Conservation (phyloP, 805 yeast species). For the Ogataea dorogensis region DNA sequence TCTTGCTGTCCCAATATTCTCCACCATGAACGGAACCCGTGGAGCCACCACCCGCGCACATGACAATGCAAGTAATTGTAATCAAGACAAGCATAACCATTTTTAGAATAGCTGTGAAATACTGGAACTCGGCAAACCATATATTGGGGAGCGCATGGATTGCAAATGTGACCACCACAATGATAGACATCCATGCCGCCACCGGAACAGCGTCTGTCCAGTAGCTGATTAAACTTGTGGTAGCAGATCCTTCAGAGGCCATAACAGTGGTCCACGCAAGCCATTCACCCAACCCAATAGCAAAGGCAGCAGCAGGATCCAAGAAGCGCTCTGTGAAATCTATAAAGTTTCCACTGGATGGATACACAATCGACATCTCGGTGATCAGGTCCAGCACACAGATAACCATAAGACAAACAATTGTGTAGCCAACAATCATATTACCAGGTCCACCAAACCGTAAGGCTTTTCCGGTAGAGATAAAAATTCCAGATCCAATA, state of each 20-base stretch:
- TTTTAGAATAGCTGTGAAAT: constrained; percentile 9
- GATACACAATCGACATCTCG: constrained; percentile 13
- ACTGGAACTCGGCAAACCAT: constrained; percentile 15
- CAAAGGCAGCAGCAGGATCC: constrained; percentile 16
- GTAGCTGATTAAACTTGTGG: constrained; percentile 11
- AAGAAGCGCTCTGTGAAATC: constrained; percentile 13
- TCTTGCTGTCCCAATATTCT: constrained; percentile 10
- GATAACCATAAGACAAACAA: constrained; percentile 13
- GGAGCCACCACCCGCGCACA: constrained; percentile 14
- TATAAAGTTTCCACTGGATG: constrained; percentile 15
- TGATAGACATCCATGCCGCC: constrained; percentile 15
- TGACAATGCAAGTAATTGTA: constrained; percentile 12
- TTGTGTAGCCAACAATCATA: constrained; percentile 14
- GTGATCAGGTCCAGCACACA: constrained; percentile 14
- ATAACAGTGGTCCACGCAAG: constrained; percentile 16
- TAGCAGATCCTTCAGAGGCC: constrained; percentile 16
- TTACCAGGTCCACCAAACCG: constrained; percentile 14
- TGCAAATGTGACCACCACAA: constrained; percentile 12
- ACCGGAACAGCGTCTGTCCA: constrained; percentile 15
- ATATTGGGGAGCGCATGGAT: constrained; percentile 13
- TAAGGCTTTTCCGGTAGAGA: constrained; percentile 13
- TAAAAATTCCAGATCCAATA: constrained; percentile 14
- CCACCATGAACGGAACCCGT: constrained; percentile 15
- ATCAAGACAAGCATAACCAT: constrained; percentile 11
- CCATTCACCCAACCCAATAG: constrained; percentile 14